A percentile compares a stretch with the other conserved stretches of the same genome.
Evolutionary conservation across 139 green algal species (phyloP).

Genomic region (Ulvella scutata): DNA sequence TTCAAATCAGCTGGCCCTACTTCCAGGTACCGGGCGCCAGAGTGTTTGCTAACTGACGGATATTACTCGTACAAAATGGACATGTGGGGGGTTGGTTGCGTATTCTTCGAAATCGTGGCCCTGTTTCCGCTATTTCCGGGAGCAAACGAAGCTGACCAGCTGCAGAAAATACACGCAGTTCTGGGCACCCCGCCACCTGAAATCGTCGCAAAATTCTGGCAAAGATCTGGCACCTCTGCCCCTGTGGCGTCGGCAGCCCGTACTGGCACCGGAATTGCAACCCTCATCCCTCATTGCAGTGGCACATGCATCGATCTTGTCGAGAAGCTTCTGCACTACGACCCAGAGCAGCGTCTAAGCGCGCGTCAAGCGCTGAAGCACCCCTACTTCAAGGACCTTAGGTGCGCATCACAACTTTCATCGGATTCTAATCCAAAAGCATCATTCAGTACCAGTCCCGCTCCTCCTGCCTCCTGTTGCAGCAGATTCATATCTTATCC

Average conservation of each 20-base stretch:
- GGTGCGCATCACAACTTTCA: not conserved
- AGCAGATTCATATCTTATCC: not conserved
- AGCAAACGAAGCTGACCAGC: conserved; percentile 71
- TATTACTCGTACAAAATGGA: conserved; percentile 88
- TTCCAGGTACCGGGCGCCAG: conserved; percentile 44
- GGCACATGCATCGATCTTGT: conserved; percentile 56
- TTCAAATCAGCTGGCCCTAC: too few relatives aligned
- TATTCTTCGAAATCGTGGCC: conserved; percentile 73
- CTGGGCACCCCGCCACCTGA: conserved; percentile 55
- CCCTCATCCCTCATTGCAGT: conserved; percentile 46
- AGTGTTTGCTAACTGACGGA: conserved; percentile 74
- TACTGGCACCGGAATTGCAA: conserved; percentile 35
- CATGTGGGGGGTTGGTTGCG: conserved; percentile 78
- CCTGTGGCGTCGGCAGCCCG: conserved; percentile 40
- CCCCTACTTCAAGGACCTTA: conserved; percentile 50
- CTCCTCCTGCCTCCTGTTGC: not conserved
- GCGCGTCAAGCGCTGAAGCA: conserved; percentile 54
- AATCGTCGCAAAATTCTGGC: conserved; percentile 62
- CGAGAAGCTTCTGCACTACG: conserved; percentile 61
- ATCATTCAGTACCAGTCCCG: not conserved
- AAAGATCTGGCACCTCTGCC: conserved; percentile 32
- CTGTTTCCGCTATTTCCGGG: conserved; percentile 62
- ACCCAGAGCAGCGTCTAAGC: conserved; percentile 44
- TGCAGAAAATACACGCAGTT: conserved; percentile 72
- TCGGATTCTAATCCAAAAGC: not conserved